These are phyloP conservation scores for Takashimella tepidaria DNA, from an alignment of 1,284 basidiomycete genomes.

Conservation along the genomic window DNA sequence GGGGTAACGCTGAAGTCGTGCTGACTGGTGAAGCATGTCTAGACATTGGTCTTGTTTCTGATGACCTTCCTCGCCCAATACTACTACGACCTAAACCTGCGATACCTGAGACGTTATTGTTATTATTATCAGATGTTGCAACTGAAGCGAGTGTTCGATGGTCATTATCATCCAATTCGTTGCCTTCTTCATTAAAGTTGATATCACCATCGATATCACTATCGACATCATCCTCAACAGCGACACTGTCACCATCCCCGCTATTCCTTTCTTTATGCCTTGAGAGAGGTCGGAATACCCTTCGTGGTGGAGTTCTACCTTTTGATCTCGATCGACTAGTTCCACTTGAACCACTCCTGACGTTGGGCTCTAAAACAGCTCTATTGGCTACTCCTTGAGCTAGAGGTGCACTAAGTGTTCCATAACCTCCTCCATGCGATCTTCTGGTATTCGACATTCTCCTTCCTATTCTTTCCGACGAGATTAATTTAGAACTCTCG, in stretches of 20 bases:
- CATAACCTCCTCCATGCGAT: not conserved
- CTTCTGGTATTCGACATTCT: not conserved
- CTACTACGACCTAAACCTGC: too few relatives aligned
- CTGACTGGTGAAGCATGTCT: slow-evolving; percentile 11
- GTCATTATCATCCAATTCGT: too few relatives aligned
- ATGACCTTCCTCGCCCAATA: not conserved
- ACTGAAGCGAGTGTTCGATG: too few relatives aligned
- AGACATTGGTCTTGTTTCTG: slow-evolving; percentile 3
- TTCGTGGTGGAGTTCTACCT: slow-evolving; percentile 35
- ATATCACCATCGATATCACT: too few relatives aligned
- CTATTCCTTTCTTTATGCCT: not conserved
- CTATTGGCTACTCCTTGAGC: too few relatives aligned
- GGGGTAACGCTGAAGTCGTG: not conserved
- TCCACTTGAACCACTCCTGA: slow-evolving; percentile 10
- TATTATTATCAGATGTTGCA: too few relatives aligned
- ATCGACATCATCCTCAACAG: too few relatives aligned
- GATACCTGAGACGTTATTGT: too few relatives aligned
- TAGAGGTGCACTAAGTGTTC: not conserved
- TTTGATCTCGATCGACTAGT: slow-evolving; percentile 30
- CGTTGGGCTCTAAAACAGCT: not conserved
- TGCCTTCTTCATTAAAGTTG: too few relatives aligned
- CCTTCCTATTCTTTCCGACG: not conserved
- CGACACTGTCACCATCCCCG: too few relatives aligned
- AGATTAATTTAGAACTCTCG: not conserved
- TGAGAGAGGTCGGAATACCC: slow-evolving; percentile 14